A percentile compares a stretch with the other conserved stretches of the same genome.
Evolutionary conservation across 345 rosid species (phyloP).

Genomic region (Lepidium didymum): DNA sequence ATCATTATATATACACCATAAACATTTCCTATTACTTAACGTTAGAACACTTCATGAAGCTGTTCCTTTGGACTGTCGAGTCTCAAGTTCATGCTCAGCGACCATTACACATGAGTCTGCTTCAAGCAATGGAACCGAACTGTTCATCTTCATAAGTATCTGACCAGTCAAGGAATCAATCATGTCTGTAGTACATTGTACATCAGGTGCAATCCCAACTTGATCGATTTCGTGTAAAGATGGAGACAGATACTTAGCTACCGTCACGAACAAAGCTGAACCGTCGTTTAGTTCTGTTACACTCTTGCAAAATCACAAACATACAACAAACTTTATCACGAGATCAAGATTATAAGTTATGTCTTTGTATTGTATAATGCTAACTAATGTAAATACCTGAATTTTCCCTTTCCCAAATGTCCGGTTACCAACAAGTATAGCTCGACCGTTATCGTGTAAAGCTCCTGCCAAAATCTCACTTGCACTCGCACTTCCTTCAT

Average conservation of each 20-base stretch:
- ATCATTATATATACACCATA: slow-evolving; percentile 2
- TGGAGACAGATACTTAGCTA: slow-evolving; percentile 88
- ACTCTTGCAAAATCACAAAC: slow-evolving; percentile 41
- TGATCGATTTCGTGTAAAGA: slow-evolving; percentile 80
- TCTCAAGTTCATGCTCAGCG: slow-evolving; percentile 77
- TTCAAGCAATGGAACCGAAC: slow-evolving; percentile 56
- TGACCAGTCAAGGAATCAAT: slow-evolving; percentile 48
- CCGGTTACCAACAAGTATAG: slow-evolving; percentile 77
- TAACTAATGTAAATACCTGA: slow-evolving; percentile 45
- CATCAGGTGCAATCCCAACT: slow-evolving; percentile 76
- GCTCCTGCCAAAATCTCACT: slow-evolving; percentile 95
- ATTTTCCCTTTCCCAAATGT: slow-evolving; percentile 92
- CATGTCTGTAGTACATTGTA: slow-evolving; percentile 74
- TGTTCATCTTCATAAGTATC: slow-evolving; percentile 32
- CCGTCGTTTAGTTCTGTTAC: slow-evolving; percentile 84
- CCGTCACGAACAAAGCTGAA: slow-evolving; percentile 82
- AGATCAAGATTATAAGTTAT: background rate
- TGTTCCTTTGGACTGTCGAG: slow-evolving; percentile 49
- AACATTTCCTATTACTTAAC: background rate
- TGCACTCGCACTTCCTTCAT: slow-evolving; percentile 93
- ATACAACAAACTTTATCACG: background rate
- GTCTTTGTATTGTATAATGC: background rate
- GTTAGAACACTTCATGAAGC: slow-evolving; percentile 41
- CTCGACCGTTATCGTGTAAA: slow-evolving; percentile 84
- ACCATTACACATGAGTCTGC: slow-evolving; percentile 87